Conservation (phyloP, 495 filamentous ascomycete species). For the Penicillium parvum region DNA sequence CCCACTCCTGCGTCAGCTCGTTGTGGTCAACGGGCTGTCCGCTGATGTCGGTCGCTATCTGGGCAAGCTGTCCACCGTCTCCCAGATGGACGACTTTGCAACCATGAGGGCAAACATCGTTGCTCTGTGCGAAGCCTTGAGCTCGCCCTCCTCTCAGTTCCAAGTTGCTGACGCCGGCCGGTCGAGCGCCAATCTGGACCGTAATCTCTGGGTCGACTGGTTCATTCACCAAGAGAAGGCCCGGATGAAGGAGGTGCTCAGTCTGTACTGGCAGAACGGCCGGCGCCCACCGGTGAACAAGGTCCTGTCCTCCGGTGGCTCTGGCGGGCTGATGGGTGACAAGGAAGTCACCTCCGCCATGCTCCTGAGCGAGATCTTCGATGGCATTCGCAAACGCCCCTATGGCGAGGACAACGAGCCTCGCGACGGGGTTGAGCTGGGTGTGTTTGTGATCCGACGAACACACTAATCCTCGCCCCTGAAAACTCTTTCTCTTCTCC, state of each 20-base stretch:
- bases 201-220: constrained; percentile 64
- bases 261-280: constrained; percentile 52
- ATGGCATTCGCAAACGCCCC: constrained; percentile 51
- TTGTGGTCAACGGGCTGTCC: constrained; percentile 59
- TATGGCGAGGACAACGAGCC: constrained; percentile 43
- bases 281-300: constrained; percentile 40
- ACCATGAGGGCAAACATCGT: constrained; percentile 48
- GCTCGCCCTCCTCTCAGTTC: constrained; percentile 42
- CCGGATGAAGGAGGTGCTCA: constrained; percentile 59
- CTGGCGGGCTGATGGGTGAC: constrained; percentile 29
- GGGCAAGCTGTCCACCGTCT: constrained; percentile 54
- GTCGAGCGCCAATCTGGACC: constrained; percentile 49
- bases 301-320: constrained; percentile 24
- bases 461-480: constrained; percentile 26
- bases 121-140: constrained; percentile 43
- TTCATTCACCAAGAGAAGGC: constrained; percentile 66
- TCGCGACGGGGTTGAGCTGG: constrained; percentile 54
- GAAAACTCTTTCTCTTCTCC: constrained; percentile 10
- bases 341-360: constrained; percentile 50
- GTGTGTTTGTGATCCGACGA: constrained; percentile 58
- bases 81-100: constrained; percentile 56
- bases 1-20: constrained; percentile 60
- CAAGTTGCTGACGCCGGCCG: constrained; percentile 49
- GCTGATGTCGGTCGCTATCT: constrained; percentile 55
- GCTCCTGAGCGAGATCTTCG: constrained; percentile 59